Evolutionary conservation across 306 rosid species (phyloP), one percentile per base, ranked within the genome.

Genomic region (Quercus rubra): DNA sequence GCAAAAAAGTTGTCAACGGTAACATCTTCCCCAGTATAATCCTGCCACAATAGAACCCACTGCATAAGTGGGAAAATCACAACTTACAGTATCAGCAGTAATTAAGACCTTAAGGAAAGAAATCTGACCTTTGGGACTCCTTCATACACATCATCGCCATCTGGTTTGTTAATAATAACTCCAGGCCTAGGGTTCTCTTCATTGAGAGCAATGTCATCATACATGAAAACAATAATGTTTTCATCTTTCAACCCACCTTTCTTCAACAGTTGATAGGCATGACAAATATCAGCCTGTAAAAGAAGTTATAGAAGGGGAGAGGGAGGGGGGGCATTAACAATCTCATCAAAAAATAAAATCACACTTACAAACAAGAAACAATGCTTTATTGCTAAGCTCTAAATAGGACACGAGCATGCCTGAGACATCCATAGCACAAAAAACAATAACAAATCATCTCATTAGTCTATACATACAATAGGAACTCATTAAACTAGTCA

Each of bases 171-270:
- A 61, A 96, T 96, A 80, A 96, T 93, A 76, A 91, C 85, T 35
- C 98, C 99, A 20, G 88, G 92, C 87, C 97, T 89, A 5, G 99
- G 99, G 82, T 96, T 96, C 80, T 96, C 96, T 61, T 61, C 83
- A 69, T 91, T 75, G 49, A 5, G 84, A 78, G 99, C 98, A 66
- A 96, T 91, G 83, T 96, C 98, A 79, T 96, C 97, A 55, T 91
- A 96, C 99, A 96, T 91, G 85, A 96, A 93, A 35, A 96, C 99
- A n/a, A 96, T 41, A n/a, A 96, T 93, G 75, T 96, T 96, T 74
- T 96, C 99, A 49, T 96, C 99, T 82, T 90, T 96, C 82, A 96
- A 71, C 4, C 99, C 99, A 33, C 93, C 94, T 78, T 82, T 87
- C 84, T 75, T 92, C 89, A 96, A 71, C 62, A 90, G 74, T 90